Conservation (phyloP, 2,329 filamentous ascomycete species). For the Fusarium longipes region DNA sequence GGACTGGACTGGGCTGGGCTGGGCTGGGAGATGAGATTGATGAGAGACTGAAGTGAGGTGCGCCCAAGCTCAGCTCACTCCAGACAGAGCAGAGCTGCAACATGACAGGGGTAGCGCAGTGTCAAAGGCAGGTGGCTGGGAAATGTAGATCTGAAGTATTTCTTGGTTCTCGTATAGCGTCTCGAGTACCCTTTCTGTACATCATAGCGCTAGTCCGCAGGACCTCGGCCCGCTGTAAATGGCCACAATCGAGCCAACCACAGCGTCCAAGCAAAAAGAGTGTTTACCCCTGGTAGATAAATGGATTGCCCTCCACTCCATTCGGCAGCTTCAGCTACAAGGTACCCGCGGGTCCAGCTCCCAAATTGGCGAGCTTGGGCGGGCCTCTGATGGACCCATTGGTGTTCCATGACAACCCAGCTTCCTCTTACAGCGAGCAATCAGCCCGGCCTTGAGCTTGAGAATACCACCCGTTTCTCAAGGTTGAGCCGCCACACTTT, state of each 20-base stretch:
- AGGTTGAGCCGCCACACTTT: background rate
- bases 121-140: slow-evolving; percentile 36
- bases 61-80: slow-evolving; percentile 39
- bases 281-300: slow-evolving; percentile 37
- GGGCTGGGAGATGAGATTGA: slow-evolving; percentile 37
- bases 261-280: background rate
- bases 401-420: slow-evolving; percentile 22
- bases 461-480: slow-evolving; percentile 1
- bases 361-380: slow-evolving; percentile 25
- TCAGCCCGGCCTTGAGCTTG: background rate
- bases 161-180: background rate
- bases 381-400: slow-evolving; percentile 3
- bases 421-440: slow-evolving; percentile 32
- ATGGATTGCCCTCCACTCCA: slow-evolving; percentile 13
- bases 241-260: slow-evolving; percentile 31
- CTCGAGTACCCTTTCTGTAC: slow-evolving; percentile 21
- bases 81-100: slow-evolving; percentile 27
- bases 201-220: slow-evolving; percentile 4
- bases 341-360: slow-evolving; percentile 26
- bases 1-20: slow-evolving; percentile 8
- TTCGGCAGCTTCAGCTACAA: slow-evolving; percentile 30
- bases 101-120: slow-evolving; percentile 27
- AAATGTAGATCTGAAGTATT: slow-evolving; percentile 26
- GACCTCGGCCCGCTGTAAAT: slow-evolving; percentile 35
- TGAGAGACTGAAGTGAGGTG: slow-evolving; percentile 24